These are phyloP conservation scores for Arthrinium puccinioides DNA, from an alignment of 2,329 filamentous ascomycete genomes.

Conservation along the genomic window DNA sequence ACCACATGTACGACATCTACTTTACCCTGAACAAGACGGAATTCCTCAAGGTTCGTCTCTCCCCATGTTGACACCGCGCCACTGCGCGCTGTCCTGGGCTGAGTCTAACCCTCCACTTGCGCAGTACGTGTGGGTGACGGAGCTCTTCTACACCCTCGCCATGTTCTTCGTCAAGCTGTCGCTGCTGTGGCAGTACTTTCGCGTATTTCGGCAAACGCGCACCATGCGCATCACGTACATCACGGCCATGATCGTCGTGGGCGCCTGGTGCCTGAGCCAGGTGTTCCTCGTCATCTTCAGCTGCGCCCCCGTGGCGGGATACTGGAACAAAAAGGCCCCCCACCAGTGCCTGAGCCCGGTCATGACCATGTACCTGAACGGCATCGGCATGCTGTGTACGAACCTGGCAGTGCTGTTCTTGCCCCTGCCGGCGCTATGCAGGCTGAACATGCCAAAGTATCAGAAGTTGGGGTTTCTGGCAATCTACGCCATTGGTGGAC, in stretches of 20 bases:
- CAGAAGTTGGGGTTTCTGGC: conserved; percentile 17
- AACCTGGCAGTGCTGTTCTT: conserved; percentile 18
- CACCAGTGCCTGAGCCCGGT: background rate
- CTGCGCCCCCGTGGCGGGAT: conserved; percentile 18
- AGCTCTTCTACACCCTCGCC: conserved; percentile 23
- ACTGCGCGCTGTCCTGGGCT: no score
- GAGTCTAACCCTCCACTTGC: background rate
- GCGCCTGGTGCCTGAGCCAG: conserved; percentile 19
- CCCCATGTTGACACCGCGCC: background rate
- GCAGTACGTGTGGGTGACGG: conserved; percentile 10
- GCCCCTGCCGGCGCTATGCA: conserved; percentile 17
- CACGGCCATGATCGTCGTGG: conserved; percentile 16
- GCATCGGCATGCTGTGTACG: conserved; percentile 18
- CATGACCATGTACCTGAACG: conserved; percentile 14
- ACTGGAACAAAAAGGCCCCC: conserved; percentile 15
- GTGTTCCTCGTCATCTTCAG: conserved; percentile 16
- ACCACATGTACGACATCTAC: background rate
- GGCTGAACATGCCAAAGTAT: conserved; percentile 12
- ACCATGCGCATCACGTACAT: conserved; percentile 13
- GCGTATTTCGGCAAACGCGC: conserved; percentile 21
- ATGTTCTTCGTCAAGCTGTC: conserved; percentile 25
- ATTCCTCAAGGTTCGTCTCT: background rate
- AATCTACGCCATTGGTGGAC: conserved; percentile 20
- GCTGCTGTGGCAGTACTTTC: conserved; percentile 29
- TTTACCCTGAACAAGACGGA: background rate